These are phyloP conservation scores for Triticum turgidum DNA, from an alignment of 176 grass and related monocot species.

Conservation along the genomic window DNA sequence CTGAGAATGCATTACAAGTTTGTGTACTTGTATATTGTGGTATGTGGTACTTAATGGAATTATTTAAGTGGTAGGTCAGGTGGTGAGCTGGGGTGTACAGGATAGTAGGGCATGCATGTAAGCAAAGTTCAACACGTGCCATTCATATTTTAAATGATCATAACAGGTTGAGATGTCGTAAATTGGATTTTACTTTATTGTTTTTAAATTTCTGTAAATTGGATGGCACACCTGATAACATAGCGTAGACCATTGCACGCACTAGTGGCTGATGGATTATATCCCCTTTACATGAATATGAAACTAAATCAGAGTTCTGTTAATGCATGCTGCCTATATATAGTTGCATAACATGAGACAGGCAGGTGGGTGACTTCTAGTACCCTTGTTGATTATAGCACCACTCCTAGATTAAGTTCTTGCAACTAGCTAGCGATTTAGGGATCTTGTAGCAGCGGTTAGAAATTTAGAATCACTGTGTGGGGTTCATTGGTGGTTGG, in stretches of 20 bases:
- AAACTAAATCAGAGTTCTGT: neutral
- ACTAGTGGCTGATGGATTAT: neutral
- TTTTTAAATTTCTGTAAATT: conserved; percentile 4
- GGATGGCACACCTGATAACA: neutral
- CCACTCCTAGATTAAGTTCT: neutral
- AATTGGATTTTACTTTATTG: neutral
- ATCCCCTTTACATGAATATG: neutral
- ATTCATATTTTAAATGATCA: neutral
- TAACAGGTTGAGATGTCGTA: neutral
- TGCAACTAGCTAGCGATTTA: neutral
- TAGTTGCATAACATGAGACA: neutral
- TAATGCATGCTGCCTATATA: neutral
- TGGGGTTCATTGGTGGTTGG: neutral
- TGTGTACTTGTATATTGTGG: neutral
- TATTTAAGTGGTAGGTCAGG: neutral
- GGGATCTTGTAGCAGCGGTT: neutral
- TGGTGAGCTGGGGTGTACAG: neutral
- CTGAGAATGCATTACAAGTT: neutral
- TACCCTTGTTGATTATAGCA: neutral
- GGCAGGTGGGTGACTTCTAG: neutral
- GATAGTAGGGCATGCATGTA: neutral
- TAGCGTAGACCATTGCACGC: neutral
- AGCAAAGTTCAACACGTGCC: neutral
- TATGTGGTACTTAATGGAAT: neutral
- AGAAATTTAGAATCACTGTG: neutral